Conservation (phyloP, 176 grass and related monocot genomes). For the Phoenix dactylifera region DNA sequence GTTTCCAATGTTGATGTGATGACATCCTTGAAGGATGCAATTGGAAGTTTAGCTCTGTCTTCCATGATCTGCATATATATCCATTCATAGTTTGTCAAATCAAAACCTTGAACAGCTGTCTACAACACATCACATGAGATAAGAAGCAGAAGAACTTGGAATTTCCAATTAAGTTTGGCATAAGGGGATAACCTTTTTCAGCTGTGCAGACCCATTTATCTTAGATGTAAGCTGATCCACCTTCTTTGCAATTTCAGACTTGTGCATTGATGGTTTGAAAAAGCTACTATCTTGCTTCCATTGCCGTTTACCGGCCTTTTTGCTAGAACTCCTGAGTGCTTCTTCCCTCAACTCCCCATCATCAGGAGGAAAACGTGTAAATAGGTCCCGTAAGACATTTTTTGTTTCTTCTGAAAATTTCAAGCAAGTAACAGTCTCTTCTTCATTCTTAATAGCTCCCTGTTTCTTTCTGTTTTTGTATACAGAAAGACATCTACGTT, state of each 20-base stretch:
- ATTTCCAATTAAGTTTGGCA: background rate
- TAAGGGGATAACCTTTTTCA: conserved; percentile 50
- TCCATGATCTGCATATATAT: conserved; percentile 50
- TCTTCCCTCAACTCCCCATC: conserved; percentile 51
- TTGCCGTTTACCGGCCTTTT: conserved; percentile 31
- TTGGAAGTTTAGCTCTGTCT: conserved; percentile 86
- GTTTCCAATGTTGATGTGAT: conserved; percentile 75
- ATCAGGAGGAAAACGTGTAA: conserved; percentile 68
- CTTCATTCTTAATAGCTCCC: conserved; percentile 25
- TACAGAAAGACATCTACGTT: conserved; percentile 48
- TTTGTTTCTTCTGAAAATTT: conserved; percentile 60
- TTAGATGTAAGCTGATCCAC: conserved; percentile 52
- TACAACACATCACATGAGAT: background rate
- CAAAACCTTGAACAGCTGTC: conserved; percentile 1
- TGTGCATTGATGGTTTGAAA: conserved; percentile 49
- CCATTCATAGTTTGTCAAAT: conserved; percentile 18
- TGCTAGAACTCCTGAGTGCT: conserved; percentile 23
- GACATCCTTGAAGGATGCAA: conserved; percentile 68
- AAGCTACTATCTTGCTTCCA: conserved; percentile 57
- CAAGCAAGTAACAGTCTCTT: conserved; percentile 32
- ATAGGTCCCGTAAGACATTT: conserved; percentile 71
- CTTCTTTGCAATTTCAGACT: conserved; percentile 57
- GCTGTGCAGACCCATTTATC: conserved; percentile 41
- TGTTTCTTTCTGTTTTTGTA: conserved; percentile 47
- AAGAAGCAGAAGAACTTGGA: background rate